A percentile compares a stretch with the other conserved stretches of the same genome.
phyloP scores from a whole-genome alignment of 768 basidiomycete species.

The Kwoniella dejecticola region DNA sequence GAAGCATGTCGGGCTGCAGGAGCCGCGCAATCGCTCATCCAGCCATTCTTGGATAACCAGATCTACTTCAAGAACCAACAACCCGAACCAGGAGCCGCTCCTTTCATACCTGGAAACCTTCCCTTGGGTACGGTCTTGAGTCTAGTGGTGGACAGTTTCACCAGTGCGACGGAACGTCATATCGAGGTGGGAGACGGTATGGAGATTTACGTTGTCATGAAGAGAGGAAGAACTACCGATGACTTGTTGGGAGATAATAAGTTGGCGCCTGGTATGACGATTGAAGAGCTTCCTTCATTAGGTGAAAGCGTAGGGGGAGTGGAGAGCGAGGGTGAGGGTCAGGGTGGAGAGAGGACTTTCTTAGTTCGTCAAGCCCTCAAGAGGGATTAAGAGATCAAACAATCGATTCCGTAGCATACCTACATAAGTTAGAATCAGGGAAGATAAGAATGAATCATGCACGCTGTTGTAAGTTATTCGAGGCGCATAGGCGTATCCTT shows the following conservation, averaged over 20 bases:
- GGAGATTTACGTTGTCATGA: constrained; percentile 84
- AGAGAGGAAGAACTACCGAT: constrained; percentile 66
- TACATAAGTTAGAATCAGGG: no score
- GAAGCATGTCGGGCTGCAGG: constrained; percentile 96
- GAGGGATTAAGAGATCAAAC: constrained; percentile 48
- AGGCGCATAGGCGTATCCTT: no score
- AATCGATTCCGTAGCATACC: no score
- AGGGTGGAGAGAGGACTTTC: constrained; percentile 43
- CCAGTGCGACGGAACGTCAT: constrained; percentile 94
- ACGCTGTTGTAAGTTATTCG: background rate
- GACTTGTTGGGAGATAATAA: constrained; percentile 51
- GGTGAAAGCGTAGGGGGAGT: constrained; percentile 36
- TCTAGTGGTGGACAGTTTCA: constrained; percentile 94
- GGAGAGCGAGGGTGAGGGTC: constrained; percentile 18
- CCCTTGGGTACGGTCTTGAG: constrained; percentile 76
- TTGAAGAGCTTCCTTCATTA: constrained; percentile 46
- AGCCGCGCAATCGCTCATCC: constrained; percentile 88
- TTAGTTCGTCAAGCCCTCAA: constrained; percentile 40
- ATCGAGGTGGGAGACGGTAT: constrained; percentile 98
- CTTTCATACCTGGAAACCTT: constrained; percentile 70
- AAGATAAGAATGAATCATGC: background rate
- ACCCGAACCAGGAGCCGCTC: constrained; percentile 68
- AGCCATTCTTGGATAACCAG: constrained; percentile 98
- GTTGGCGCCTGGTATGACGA: constrained; percentile 39
- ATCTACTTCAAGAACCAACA: constrained; percentile 98